Evolutionary conservation across 352 stramenopile genomes (phyloP), one percentile per base, ranked within the genome.

Genomic region (Pythium monospermum): DNA sequence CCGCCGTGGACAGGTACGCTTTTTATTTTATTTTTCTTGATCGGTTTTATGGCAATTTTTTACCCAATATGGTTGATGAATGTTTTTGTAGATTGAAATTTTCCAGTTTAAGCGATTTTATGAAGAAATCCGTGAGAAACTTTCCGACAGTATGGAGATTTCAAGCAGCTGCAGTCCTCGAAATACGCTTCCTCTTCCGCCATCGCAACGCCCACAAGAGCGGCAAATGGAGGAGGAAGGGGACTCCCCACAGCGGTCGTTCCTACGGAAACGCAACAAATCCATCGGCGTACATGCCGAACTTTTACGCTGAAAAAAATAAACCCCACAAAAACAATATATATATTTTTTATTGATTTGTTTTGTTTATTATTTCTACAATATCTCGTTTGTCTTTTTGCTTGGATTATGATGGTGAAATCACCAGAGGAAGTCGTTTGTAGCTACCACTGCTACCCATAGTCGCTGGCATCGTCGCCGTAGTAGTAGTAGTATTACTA

Each of bases 51-150:
- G n/a, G n/a, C n/a, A n/a, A n/a, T n/a, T n/a, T n/a, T 18, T 6
- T 22, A 6, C n/a, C 19, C 35, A 18, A 50, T 18, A 26, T 7
- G 28, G 2, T 22, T 28, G 32, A 1, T 41, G n/a, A 12, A 27
- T 18, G 6, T 31, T 45, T 23, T n/a, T 31, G 1, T 53, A 93
- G 80, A 59, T 91, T 12, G 83, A 94, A 56, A 90, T 91, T 43
- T 94, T 94, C 50, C 67, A 87, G 54, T 94, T 94, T 59, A 91
- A 94, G 57, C 76, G 83, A 38, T 93, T 91, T 49, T 93, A 91
- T 57, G 74, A 93, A 55, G 76, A 86, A 30, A 76, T 93, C 16
- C 81, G 78, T 30, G 65, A 67, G 12, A 70, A 78, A 23, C 70
- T 93, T 26, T 73, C 74, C 6, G 69, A 82, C 58, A 66, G 68